Conservation (phyloP, 768 basidiomycete species). For the Nevesoporus exiguus region DNA sequence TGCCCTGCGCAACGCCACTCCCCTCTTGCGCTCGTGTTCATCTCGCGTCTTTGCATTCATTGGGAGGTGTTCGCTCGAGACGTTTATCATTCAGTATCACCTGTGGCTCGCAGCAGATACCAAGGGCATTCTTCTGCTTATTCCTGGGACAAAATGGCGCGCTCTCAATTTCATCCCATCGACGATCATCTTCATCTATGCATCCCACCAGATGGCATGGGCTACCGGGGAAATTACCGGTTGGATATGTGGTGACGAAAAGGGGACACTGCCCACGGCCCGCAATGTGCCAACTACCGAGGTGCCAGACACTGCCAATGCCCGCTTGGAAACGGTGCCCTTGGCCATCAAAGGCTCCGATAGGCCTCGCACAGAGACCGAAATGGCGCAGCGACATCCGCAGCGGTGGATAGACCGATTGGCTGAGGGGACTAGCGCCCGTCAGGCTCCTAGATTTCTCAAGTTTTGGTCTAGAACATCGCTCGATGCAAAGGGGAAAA, state of each 20-base stretch:
- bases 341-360: slow-evolving; percentile 4
- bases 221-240: slow-evolving; percentile 72
- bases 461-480: slow-evolving; percentile 30
- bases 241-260: slow-evolving; percentile 45
- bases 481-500: slow-evolving; percentile 41
- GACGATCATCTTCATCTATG: slow-evolving; percentile 73
- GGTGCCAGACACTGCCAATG: not conserved
- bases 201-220: slow-evolving; percentile 71
- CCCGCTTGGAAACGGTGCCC: slow-evolving; percentile 10
- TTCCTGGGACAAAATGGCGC: slow-evolving; percentile 72
- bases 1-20: slow-evolving; percentile 71
- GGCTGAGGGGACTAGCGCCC: slow-evolving; percentile 32
- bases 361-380: slow-evolving; percentile 26
- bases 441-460: slow-evolving; percentile 21
- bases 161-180: slow-evolving; percentile 77
- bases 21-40: slow-evolving; percentile 63
- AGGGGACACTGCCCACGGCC: slow-evolving; percentile 23
- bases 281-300: slow-evolving; percentile 5
- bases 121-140: slow-evolving; percentile 73
- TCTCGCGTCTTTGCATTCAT: slow-evolving; percentile 75
- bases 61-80: slow-evolving; percentile 85
- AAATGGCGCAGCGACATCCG: slow-evolving; percentile 35
- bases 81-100: slow-evolving; percentile 89
- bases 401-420: slow-evolving; percentile 53
- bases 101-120: slow-evolving; percentile 84